Evolutionary conservation across 2,329 filamentous ascomycete genomes (phyloP).

Genomic region (Xylariales sp.): DNA sequence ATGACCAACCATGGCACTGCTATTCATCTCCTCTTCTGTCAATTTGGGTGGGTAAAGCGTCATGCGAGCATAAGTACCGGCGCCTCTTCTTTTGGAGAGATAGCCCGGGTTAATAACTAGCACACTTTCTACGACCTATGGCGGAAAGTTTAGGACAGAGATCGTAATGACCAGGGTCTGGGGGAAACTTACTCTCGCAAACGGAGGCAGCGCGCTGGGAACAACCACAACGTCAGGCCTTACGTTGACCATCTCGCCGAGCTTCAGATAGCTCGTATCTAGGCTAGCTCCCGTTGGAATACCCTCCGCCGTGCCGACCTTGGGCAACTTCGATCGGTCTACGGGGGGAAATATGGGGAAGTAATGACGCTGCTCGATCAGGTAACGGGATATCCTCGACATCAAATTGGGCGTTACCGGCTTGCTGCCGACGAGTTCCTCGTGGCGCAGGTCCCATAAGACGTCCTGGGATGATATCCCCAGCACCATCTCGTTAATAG

Average conservation of each 20-base stretch:
- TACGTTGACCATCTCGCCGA: constrained; percentile 91
- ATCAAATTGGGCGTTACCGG: constrained; percentile 70
- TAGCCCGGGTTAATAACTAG: constrained; percentile 91
- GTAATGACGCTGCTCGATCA: constrained; percentile 92
- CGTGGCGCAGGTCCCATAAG: constrained; percentile 81
- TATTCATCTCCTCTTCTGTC: constrained; percentile 67
- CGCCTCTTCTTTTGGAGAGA: constrained; percentile 83
- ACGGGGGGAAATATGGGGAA: constrained; percentile 88
- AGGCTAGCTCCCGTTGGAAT: constrained; percentile 79
- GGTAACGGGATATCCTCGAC: constrained; percentile 76
- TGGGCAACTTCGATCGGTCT: constrained; percentile 74
- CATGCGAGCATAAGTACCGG: constrained; percentile 88
- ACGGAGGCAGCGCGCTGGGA: constrained; percentile 85
- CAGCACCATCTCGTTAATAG: constrained; percentile 86
- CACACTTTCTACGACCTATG: constrained; percentile 88
- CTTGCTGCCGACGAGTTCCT: constrained; percentile 73
- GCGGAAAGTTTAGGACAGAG: constrained; percentile 8
- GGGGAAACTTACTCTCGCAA: constrained; percentile 77
- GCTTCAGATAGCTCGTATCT: constrained; percentile 84
- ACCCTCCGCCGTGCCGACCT: constrained; percentile 69
- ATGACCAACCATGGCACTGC: constrained; percentile 72
- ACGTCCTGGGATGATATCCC: constrained; percentile 87
- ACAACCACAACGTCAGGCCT: constrained; percentile 85
- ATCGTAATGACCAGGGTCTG: constrained; percentile 23
- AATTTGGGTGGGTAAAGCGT: constrained; percentile 74